A percentile compares a stretch with the other conserved stretches of the same genome.
Evolutionary conservation across 2,329 filamentous ascomycete genomes (phyloP).

Genomic region (Periconia sp.): DNA sequence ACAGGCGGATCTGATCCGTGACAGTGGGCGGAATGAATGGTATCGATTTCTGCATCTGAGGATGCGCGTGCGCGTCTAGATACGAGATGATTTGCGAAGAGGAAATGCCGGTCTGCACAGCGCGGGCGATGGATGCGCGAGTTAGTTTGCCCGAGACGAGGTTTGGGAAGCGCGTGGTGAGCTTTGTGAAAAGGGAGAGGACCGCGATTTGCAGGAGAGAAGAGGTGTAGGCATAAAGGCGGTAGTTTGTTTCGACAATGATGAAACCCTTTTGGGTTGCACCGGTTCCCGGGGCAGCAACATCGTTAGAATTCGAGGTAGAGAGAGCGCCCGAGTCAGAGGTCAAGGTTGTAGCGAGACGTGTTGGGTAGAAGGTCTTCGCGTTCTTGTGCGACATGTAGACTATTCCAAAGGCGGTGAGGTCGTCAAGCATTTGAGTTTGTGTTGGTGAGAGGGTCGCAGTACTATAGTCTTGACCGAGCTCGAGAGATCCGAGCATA

Average conservation of each 20-base stretch:
- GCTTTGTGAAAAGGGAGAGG: conserved; percentile 82
- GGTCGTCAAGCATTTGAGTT: conserved; percentile 82
- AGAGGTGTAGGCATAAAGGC: conserved; percentile 93
- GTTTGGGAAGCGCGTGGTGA: conserved; percentile 90
- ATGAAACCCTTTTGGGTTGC: conserved; percentile 71
- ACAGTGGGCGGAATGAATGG: conserved; percentile 91
- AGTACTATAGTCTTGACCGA: conserved; percentile 89
- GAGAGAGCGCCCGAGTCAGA: conserved; percentile 72
- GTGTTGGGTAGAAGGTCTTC: conserved; percentile 78
- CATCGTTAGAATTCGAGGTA: conserved; percentile 41
- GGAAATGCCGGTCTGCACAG: conserved; percentile 88
- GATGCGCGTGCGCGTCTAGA: conserved; percentile 87
- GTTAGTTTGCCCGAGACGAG: conserved; percentile 91
- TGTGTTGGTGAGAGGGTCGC: conserved; percentile 79
- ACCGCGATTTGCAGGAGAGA: conserved; percentile 94
- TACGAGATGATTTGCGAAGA: conserved; percentile 95
- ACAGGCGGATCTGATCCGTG: conserved; percentile 93
- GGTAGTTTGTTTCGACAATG: conserved; percentile 97
- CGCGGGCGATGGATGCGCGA: conserved; percentile 81
- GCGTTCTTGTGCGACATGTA: conserved; percentile 59
- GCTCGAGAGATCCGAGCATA: conserved; percentile 87
- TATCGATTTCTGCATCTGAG: conserved; percentile 78
- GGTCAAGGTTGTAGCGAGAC: conserved; percentile 90
- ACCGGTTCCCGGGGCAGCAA: conserved; percentile 55
- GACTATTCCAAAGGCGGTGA: conserved; percentile 90